A percentile compares a stretch with the other conserved stretches of the same genome.
These are phyloP conservation scores for Durio zibethinus DNA, from an alignment of 345 rosid species.

Conservation along the genomic window DNA sequence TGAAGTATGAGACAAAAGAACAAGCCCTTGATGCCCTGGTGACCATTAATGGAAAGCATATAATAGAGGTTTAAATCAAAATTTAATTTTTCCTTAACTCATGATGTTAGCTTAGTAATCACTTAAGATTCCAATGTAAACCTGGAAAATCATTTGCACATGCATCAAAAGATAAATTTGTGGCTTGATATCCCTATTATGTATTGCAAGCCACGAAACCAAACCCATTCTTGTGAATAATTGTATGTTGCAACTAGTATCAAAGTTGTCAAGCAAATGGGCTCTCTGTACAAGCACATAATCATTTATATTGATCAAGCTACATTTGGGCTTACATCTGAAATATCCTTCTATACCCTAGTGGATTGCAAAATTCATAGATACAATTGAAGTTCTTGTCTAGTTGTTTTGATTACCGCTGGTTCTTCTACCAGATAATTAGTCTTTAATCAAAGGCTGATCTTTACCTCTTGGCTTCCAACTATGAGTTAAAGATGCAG, in stretches of 20 bases:
- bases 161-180: background rate
- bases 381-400: background rate
- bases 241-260: background rate
- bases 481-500: background rate
- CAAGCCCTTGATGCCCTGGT: slow-evolving; percentile 90
- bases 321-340: background rate
- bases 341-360: background rate
- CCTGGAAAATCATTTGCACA: background rate
- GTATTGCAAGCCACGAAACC: background rate
- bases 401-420: background rate
- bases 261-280: background rate
- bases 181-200: background rate
- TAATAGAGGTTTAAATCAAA: slow-evolving; percentile 73
- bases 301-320: background rate
- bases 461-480: background rate
- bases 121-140: background rate
- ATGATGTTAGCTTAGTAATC: background rate
- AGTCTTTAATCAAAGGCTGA: background rate
- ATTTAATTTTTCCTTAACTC: background rate
- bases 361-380: background rate
- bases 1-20: slow-evolving; percentile 92
- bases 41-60: slow-evolving; percentile 81
- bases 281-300: background rate
- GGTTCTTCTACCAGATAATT: background rate
- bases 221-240: background rate